These are phyloP conservation scores for Lactarius hengduanensis DNA, from an alignment of 768 basidiomycete species.

Conservation along the genomic window DNA sequence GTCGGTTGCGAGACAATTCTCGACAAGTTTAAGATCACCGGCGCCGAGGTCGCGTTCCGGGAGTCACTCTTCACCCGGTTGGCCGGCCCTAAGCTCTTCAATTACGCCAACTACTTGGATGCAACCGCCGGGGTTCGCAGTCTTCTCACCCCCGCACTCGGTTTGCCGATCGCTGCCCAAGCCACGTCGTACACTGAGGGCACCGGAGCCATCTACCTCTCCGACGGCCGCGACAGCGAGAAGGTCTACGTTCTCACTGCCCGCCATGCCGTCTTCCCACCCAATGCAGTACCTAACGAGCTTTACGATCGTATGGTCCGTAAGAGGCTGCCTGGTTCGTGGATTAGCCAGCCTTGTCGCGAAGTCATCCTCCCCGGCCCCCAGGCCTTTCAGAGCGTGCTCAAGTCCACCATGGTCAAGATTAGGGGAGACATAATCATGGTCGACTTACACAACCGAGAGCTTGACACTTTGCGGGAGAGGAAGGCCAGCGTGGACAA, in stretches of 20 bases:
- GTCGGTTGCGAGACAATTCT: neutral
- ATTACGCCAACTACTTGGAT: neutral
- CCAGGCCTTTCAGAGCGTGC: neutral
- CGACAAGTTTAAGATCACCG: neutral
- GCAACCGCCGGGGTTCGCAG: neutral
- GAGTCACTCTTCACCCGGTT: slow-evolving; percentile 10
- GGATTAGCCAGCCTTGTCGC: slow-evolving; percentile 12
- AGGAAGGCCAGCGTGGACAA: too few species aligned
- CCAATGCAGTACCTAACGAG: slow-evolving; percentile 33
- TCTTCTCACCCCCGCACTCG: slow-evolving; percentile 7
- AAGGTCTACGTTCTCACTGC: slow-evolving; percentile 35
- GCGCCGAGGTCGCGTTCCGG: slow-evolving; percentile 7
- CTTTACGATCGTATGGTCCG: slow-evolving; percentile 17
- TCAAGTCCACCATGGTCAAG: neutral
- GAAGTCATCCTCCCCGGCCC: neutral
- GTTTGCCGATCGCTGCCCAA: slow-evolving; percentile 6
- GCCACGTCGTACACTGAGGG: slow-evolving; percentile 25
- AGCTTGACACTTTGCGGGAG: too few species aligned
- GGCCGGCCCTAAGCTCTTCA: neutral
- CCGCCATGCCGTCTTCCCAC: slow-evolving; percentile 35
- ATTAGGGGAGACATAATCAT: neutral
- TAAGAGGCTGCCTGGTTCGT: too few species aligned
- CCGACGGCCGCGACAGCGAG: slow-evolving; percentile 35
- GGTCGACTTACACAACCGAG: neutral
- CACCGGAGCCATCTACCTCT: slow-evolving; percentile 39